Evolutionary conservation across 257 asterid genomes (phyloP), one percentile per base, ranked within the genome.

Genomic region (Cruciata laevipes): DNA sequence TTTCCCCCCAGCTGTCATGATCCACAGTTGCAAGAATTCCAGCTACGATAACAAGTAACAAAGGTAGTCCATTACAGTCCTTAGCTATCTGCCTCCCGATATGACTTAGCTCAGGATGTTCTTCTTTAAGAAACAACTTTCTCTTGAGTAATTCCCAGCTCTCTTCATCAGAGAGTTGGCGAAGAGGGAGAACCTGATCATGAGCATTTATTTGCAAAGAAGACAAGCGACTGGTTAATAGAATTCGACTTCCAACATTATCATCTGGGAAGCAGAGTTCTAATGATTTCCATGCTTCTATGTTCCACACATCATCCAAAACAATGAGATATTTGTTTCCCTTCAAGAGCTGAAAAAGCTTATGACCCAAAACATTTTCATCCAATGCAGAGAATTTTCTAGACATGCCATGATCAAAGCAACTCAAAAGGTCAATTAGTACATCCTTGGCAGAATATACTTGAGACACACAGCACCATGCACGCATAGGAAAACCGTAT

Each of bases 211-310:
- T 18, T 16, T 33, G 7, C 37, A 64, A 23, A 31, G 71, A 23
- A 31, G 71, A 49, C 64, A 55, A 7, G n/a, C 71, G 64, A n/a
- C 63, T 68, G 12, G 71, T 68, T 38, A 68, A 33, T 7, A 68
- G 32, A 12, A 68, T 25, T 68, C 72, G 37, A 55, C 72, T 68
- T 33, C 72, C 72, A 68, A 32, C 57, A 4, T 0, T 12, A 33
- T 68, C 72, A 55, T 68, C 3, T 1, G 72, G 65, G 52, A 68
- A 35, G 4, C 37, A 55, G 14, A 7, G 3, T 58, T 2, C 3
- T 20, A 68, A 23, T 4, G 3, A 18, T 20, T 21, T 11, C 72
- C 72, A 68, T 0, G 24, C 72, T 7, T 55, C 72, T n/a, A 12
- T 20, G 25, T 7, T 30, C 72, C 72, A 68, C 0, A 68, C 7